Evolutionary conservation across 495 filamentous ascomycete genomes (phyloP), one percentile per base, ranked within the genome.

Genomic region (Xylaria intraflava): DNA sequence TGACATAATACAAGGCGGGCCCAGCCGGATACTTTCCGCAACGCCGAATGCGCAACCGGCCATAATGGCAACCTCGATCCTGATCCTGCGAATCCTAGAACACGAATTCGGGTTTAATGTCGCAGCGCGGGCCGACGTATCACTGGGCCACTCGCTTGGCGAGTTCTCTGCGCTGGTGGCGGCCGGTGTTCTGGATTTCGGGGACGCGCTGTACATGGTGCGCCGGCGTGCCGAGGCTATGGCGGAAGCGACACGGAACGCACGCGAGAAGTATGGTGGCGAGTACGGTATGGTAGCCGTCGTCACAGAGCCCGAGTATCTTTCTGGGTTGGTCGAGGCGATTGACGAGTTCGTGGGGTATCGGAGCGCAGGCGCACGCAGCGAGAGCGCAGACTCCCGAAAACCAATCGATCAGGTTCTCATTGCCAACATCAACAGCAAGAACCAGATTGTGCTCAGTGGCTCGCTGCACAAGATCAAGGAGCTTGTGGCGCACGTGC

Each of bases 261-360:
- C 88, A 9, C 69, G 76, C 10, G 70, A 81, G 46, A 69, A 78
- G 55, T 80, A 80, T 39, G 86, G 83, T 45, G 87, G 86, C 23
- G 84, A 88, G 57, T 88, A 93, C 57, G 93, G 93, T 45, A 98
- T 97, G 93, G 83, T 95, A 17, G 93, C 93, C 9, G 71, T 96
- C 7, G 83, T 98, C 2, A 94, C 88, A 55, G 89, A 96, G 61
- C 81, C 86, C 8, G 77, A 81, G 45, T 86, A 86, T 61, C 72
- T 97, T 29, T 69, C 72, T 8, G 59, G 72, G 6, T 70, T 97
- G 35, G 83, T 95, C 54, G 71, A 73, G 41, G 79, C 84, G 2
- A 89, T 95, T 55, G 73, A 88, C 58, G 86, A 90, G 44, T 96
- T 96, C 55, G 75, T 95, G 20, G 86, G 83, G 12, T 79, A 86